Conservation (phyloP, 176 grass and related monocot species). For the Chloris gayana region DNA sequence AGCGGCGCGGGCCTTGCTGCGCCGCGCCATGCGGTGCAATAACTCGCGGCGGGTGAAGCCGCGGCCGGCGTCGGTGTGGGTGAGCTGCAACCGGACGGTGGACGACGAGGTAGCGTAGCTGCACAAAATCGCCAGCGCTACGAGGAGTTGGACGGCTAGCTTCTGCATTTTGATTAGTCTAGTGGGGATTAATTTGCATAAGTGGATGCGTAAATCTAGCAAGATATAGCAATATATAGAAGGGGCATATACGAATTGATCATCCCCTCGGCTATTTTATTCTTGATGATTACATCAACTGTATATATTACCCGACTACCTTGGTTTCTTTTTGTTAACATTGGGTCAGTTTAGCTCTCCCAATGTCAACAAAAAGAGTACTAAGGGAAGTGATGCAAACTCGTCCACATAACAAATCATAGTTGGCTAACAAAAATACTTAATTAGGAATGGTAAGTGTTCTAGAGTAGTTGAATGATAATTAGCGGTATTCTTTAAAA, state of each 20-base stretch:
- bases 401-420: no score
- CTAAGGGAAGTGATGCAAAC: no score
- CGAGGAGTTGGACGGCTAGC: not conserved
- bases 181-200: not conserved
- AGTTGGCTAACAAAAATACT: no score
- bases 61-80: slow-evolving; percentile 36
- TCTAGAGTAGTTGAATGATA: no score
- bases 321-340: no score
- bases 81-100: not conserved
- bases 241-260: not conserved
- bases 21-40: slow-evolving; percentile 38
- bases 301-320: no score
- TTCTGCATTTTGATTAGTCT: not conserved
- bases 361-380: no score
- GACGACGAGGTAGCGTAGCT: not conserved
- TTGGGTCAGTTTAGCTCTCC: no score
- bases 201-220: not conserved
- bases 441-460: no score
- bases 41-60: slow-evolving; percentile 36
- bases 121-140: not conserved
- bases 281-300: no score
- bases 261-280: no score
- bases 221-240: not conserved
- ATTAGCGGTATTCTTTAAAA: no score
- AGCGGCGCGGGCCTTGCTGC: slow-evolving; percentile 39